Conservation (phyloP, 1,139 yeast genomes). For the Pneumocystis murina region DNA sequence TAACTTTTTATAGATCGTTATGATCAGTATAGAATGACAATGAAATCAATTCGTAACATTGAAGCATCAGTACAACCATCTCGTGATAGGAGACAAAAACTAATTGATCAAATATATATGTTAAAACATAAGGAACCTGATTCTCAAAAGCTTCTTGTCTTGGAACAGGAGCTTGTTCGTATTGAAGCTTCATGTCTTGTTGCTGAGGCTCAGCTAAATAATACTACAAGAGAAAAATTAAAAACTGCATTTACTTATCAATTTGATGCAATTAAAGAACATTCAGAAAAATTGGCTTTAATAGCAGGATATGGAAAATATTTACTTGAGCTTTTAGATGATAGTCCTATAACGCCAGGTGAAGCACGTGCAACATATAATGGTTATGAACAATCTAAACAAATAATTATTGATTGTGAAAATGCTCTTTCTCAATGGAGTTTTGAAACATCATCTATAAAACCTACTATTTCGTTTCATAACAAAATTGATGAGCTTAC, state of each 20-base stretch:
- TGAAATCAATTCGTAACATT: conserved; percentile 88
- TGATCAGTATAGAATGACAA: conserved; percentile 92
- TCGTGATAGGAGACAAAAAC: conserved; percentile 93
- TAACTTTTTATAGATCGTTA: conserved; percentile 46
- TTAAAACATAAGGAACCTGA: conserved; percentile 96
- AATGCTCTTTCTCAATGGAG: conserved; percentile 95
- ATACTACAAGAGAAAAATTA: conserved; percentile 93
- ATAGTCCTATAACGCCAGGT: conserved; percentile 96
- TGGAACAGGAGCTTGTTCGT: conserved; percentile 96
- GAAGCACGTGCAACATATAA: conserved; percentile 97
- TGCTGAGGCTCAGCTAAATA: conserved; percentile 96
- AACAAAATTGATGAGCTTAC: not conserved
- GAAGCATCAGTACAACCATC: conserved; percentile 97
- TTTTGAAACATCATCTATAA: conserved; percentile 83
- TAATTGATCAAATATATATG: conserved; percentile 94
- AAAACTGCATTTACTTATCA: conserved; percentile 96
- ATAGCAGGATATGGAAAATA: conserved; percentile 99
- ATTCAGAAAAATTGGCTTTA: conserved; percentile 87
- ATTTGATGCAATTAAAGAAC: conserved; percentile 91
- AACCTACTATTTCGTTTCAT: conserved; percentile 60
- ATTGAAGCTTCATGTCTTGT: conserved; percentile 98
- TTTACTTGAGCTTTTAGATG: conserved; percentile 84
- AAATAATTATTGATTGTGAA: conserved; percentile 93
- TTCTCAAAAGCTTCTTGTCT: conserved; percentile 83
- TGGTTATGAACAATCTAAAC: conserved; percentile 96